These are phyloP conservation scores for Trapa incisa DNA, from an alignment of 345 rosid genomes.

Conservation along the genomic window DNA sequence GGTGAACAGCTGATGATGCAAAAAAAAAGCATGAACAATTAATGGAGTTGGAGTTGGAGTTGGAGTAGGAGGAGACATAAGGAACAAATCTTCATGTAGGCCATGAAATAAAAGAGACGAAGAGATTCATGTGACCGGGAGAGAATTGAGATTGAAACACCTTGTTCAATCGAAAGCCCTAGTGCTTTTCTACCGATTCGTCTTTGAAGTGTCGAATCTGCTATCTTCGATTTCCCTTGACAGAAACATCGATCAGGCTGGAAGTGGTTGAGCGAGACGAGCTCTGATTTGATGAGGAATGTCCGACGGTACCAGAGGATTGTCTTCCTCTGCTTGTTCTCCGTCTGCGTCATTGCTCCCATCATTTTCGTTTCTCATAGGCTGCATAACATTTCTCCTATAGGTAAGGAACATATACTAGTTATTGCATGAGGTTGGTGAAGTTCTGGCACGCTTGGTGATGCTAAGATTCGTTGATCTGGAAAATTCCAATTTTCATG, in stretches of 20 bases:
- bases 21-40: not conserved
- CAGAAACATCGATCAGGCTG: not conserved
- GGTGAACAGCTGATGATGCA: no score
- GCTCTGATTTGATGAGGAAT: conserved; percentile 48
- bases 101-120: not conserved
- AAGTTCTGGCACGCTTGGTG: conserved; percentile 8
- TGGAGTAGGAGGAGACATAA: not conserved
- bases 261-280: not conserved
- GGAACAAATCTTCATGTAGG: not conserved
- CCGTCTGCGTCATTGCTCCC: conserved; percentile 63
- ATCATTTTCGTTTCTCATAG: conserved; percentile 47
- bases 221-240: not conserved
- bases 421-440: not conserved
- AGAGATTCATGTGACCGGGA: not conserved
- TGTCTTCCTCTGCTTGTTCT: conserved; percentile 61
- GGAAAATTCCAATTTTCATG: not conserved
- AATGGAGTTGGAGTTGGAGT: not conserved
- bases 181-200: not conserved
- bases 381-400: conserved; percentile 32
- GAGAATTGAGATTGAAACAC: not conserved
- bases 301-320: conserved; percentile 68
- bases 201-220: not conserved
- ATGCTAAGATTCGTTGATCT: conserved; percentile 1
- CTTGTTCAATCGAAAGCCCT: not conserved
- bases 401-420: conserved; percentile 26